Conservation (phyloP, 768 basidiomycete species). For the Gautieria morchelliformis region DNA sequence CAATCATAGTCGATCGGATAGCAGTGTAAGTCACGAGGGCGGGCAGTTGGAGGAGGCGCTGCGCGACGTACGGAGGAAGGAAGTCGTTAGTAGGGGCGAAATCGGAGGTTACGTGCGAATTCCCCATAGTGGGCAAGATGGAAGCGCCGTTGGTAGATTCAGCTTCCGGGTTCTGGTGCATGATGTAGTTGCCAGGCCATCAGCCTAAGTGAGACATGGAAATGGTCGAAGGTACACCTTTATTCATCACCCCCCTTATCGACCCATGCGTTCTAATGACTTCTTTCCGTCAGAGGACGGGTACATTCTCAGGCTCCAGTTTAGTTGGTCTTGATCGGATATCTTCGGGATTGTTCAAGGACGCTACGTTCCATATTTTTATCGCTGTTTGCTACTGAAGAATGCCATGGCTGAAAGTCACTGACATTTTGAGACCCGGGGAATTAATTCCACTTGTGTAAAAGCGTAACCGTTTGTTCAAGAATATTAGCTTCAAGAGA, state of each 20-base stretch:
- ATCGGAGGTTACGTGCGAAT: slow-evolving; percentile 22
- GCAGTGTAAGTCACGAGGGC: slow-evolving; percentile 11
- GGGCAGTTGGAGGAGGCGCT: slow-evolving; percentile 13
- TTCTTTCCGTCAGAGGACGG: too few relatives aligned
- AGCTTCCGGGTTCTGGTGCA: slow-evolving; percentile 15
- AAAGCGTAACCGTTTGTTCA: background rate
- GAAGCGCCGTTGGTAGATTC: slow-evolving; percentile 14
- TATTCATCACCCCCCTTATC: too few relatives aligned
- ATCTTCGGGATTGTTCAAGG: too few relatives aligned
- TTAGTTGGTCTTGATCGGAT: too few relatives aligned
- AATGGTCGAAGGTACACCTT: too few relatives aligned
- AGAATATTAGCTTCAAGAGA: background rate
- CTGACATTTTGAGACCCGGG: background rate
- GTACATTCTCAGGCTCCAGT: too few relatives aligned
- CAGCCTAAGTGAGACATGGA: background rate
- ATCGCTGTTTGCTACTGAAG: background rate
- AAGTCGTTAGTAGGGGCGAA: slow-evolving; percentile 12
- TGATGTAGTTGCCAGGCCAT: background rate
- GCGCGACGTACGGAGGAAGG: slow-evolving; percentile 14
- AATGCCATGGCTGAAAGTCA: background rate
- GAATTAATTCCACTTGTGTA: background rate
- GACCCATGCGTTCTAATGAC: too few relatives aligned
- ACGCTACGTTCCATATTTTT: background rate
- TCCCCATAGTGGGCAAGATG: slow-evolving; percentile 10
- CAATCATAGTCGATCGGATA: background rate